Base-by-base conservation (phyloP, 768 basidiomycete genomes). In the Amanita exitialis region DNA sequence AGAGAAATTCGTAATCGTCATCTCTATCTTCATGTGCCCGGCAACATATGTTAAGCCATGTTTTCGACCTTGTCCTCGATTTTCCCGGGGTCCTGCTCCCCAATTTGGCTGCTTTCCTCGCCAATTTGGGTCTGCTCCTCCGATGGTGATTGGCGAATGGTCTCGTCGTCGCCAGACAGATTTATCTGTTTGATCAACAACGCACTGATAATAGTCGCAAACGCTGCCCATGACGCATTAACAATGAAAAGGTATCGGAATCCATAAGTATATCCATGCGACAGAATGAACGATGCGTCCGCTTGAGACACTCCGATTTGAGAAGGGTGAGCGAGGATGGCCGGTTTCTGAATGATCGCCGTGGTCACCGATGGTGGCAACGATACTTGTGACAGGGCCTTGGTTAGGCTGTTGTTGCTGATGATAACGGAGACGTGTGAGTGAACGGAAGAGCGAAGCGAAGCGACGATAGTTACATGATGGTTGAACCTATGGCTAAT, bases 81-180 rank as follows among this genome's bases (percentile, higher is more conserved):
- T 18, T 38, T 16, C 18, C 13, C 37, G 9, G 16, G 2, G 37
- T 18, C n/a, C 1, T 7, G n/a, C 2, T 15, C n/a, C n/a, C n/a
- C 37, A 38, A 18, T 18, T 27, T 27, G 25, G 6, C 25, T 27
- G 6, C 25, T 27, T 27, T 27, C 25, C 25, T 27, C 25, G 4
- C n/a, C 37, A 1, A 38, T 18, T n/a, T 38, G 37, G 18, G 42
- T 44, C 23, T 23, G 15, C 20, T 44, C 27, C 13, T 44, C 42
- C 13, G 57, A 54, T 53, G 58, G 56, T 27, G 25, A 27, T 54
- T 57, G 52, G 45, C 57, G 54, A 46, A 43, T 47, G 52, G 41
- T 51, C 41, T 32, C 44, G 10, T 15, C 44, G 2, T 35, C 44
- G 4, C 18, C 36, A n/a, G 46, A n/a, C 30, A 47, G 21, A 9